A percentile compares a stretch with the other conserved stretches of the same genome.
Conservation (phyloP, 2,329 filamentous ascomycete genomes). For the Sporothrix schenckii region DNA sequence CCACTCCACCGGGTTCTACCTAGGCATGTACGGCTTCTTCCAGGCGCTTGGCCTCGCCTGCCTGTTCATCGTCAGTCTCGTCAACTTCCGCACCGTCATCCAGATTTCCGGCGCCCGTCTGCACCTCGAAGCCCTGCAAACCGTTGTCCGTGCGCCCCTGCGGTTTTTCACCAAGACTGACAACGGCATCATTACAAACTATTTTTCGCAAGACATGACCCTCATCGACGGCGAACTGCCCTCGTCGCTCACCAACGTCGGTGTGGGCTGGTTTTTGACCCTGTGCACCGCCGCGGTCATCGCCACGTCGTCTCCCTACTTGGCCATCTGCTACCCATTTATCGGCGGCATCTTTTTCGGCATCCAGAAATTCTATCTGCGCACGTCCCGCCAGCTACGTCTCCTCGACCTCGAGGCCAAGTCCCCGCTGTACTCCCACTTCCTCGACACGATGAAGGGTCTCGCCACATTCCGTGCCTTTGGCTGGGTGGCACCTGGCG, state of each 20-base stretch:
- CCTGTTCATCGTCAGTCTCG: slow-evolving; percentile 37
- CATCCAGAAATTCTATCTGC: slow-evolving; percentile 61
- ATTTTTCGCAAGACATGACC: slow-evolving; percentile 50
- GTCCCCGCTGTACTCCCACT: slow-evolving; percentile 59
- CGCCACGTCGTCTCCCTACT: slow-evolving; percentile 39
- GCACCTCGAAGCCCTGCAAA: slow-evolving; percentile 41
- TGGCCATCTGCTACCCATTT: slow-evolving; percentile 53
- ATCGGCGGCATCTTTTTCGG: slow-evolving; percentile 51
- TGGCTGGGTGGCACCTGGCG: slow-evolving; percentile 53
- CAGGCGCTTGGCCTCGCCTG: slow-evolving; percentile 35
- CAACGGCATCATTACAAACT: slow-evolving; percentile 44
- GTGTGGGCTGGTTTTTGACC: slow-evolving; percentile 35
- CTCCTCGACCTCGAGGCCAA: slow-evolving; percentile 65
- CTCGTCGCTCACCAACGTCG: slow-evolving; percentile 39
- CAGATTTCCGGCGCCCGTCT: slow-evolving; percentile 37
- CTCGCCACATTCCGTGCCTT: slow-evolving; percentile 61
- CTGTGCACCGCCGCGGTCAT: slow-evolving; percentile 41
- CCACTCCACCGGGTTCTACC: slow-evolving; percentile 40
- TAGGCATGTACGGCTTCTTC: slow-evolving; percentile 41
- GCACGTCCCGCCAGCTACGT: slow-evolving; percentile 63
- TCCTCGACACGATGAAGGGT: slow-evolving; percentile 59
- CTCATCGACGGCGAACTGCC: slow-evolving; percentile 48
- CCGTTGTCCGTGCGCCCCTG: slow-evolving; percentile 43
- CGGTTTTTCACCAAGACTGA: slow-evolving; percentile 45
- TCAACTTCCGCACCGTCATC: slow-evolving; percentile 37